phyloP scores from a whole-genome alignment of 441 rosid genomes.

The Gossypium aridum region DNA sequence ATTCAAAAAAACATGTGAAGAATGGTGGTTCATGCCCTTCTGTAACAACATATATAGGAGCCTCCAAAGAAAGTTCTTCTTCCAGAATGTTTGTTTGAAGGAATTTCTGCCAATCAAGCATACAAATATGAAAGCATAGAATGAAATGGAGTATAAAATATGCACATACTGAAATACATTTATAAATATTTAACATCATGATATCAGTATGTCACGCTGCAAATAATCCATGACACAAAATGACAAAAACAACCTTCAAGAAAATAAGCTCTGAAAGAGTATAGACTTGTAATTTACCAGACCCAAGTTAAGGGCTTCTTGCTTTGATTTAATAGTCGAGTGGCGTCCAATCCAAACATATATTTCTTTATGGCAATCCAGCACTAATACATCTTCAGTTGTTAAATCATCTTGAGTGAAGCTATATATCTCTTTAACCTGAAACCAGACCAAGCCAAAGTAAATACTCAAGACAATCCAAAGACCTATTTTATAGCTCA shows the following conservation, averaged over 20 bases:
- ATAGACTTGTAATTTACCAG: constrained; percentile 38
- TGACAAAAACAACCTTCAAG: constrained; percentile 6
- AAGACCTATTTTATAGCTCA: background rate
- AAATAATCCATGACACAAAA: constrained; percentile 2
- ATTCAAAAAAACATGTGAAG: constrained; percentile 71
- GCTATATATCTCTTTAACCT: constrained; percentile 85
- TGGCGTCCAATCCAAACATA: constrained; percentile 81
- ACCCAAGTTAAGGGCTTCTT: constrained; percentile 58
- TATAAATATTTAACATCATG: background rate
- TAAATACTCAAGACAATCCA: constrained; percentile 10
- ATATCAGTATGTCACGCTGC: background rate
- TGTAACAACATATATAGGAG: constrained; percentile 61
- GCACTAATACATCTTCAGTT: constrained; percentile 73
- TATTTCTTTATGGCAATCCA: constrained; percentile 69
- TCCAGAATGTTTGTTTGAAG: constrained; percentile 54
- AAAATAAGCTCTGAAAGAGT: constrained; percentile 9
- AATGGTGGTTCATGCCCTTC: constrained; percentile 82
- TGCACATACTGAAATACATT: constrained; percentile 4
- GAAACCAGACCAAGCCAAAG: constrained; percentile 15
- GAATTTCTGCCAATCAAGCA: constrained; percentile 52
- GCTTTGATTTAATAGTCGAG: constrained; percentile 50
- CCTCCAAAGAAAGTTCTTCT: constrained; percentile 43
- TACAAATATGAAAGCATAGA: constrained; percentile 16
- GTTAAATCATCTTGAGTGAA: constrained; percentile 88
- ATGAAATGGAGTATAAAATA: background rate